Conservation (phyloP, 2,329 filamentous ascomycete species). For the Plectosphaerella sp. region DNA sequence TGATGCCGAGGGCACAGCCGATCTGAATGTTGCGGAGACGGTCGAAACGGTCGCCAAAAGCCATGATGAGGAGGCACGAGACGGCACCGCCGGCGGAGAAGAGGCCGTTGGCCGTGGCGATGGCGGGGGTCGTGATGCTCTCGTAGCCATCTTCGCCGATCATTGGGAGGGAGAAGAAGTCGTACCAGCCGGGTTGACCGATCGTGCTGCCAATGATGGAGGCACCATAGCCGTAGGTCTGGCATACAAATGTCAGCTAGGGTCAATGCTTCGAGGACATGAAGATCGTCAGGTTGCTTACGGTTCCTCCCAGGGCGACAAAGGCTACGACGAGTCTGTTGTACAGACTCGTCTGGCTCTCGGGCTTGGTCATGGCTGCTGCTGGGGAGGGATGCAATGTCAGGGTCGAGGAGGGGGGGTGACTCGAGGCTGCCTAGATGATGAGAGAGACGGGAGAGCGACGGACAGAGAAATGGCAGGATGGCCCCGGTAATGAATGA, state of each 20-base stretch:
- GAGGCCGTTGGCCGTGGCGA: slow-evolving; percentile 43
- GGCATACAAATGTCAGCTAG: neutral
- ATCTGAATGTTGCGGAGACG: slow-evolving; percentile 41
- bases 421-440: no score
- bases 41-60: slow-evolving; percentile 38
- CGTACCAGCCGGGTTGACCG: slow-evolving; percentile 47
- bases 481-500: slow-evolving; percentile 1
- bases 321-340: slow-evolving; percentile 27
- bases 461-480: neutral
- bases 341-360: slow-evolving; percentile 20
- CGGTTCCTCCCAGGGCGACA: slow-evolving; percentile 19
- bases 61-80: slow-evolving; percentile 43
- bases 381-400: no score
- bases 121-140: slow-evolving; percentile 38
- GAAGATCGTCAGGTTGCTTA: slow-evolving; percentile 11
- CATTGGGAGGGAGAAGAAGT: slow-evolving; percentile 40
- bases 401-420: no score
- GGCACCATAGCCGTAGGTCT: slow-evolving; percentile 47
- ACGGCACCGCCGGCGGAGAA: slow-evolving; percentile 44
- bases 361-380: slow-evolving; percentile 8
- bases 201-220: slow-evolving; percentile 48
- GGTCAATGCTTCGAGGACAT: no score
- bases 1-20: slow-evolving; percentile 34
- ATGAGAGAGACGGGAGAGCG: no score
- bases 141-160: slow-evolving; percentile 38